A percentile compares a stretch with the other conserved stretches of the same genome.
phyloP scores from a whole-genome alignment of 2,329 filamentous ascomycete genomes.

The Trichoderma lentiforme region DNA sequence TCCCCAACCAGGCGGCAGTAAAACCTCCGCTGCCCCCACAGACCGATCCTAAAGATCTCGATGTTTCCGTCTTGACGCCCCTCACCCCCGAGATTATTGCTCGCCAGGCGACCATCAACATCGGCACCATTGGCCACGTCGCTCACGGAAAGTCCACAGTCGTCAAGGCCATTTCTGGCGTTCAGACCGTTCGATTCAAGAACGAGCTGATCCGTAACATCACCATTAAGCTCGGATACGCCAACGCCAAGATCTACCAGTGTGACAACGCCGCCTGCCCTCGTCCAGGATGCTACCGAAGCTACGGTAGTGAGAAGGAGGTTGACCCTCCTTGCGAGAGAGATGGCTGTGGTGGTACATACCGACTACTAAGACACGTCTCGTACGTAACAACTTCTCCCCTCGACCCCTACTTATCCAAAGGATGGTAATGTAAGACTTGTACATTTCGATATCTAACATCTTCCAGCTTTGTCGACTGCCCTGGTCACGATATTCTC shows the following conservation, averaged over 20 bases:
- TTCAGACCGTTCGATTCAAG: slow-evolving; percentile 99
- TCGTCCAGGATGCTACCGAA: slow-evolving; percentile 90
- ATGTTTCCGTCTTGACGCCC: slow-evolving; percentile 75
- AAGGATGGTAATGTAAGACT: neutral
- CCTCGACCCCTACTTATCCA: neutral
- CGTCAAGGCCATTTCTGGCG: slow-evolving; percentile 97
- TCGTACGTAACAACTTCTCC: slow-evolving; percentile 59
- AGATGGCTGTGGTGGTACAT: slow-evolving; percentile 83
- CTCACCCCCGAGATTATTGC: slow-evolving; percentile 96
- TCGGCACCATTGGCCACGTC: slow-evolving; percentile 97
- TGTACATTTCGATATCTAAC: neutral
- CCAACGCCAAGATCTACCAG: slow-evolving; percentile 99
- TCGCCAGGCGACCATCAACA: slow-evolving; percentile 97
- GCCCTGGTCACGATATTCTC: slow-evolving; percentile 99
- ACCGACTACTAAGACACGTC: slow-evolving; percentile 85
- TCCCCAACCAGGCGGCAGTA: slow-evolving; percentile 54
- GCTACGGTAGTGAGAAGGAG: slow-evolving; percentile 99
- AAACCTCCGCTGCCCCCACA: slow-evolving; percentile 69
- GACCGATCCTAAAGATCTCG: slow-evolving; percentile 85
- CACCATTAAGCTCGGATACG: slow-evolving; percentile 99
- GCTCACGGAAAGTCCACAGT: slow-evolving; percentile 99
- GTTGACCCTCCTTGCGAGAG: slow-evolving; percentile 94
- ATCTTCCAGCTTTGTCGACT: slow-evolving; percentile 79
- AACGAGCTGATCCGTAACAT: slow-evolving; percentile 99
- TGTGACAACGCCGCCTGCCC: slow-evolving; percentile 91